Conservation (phyloP, 225 moss, liverwort and hornwort species). For the Physcomitrium patens region DNA sequence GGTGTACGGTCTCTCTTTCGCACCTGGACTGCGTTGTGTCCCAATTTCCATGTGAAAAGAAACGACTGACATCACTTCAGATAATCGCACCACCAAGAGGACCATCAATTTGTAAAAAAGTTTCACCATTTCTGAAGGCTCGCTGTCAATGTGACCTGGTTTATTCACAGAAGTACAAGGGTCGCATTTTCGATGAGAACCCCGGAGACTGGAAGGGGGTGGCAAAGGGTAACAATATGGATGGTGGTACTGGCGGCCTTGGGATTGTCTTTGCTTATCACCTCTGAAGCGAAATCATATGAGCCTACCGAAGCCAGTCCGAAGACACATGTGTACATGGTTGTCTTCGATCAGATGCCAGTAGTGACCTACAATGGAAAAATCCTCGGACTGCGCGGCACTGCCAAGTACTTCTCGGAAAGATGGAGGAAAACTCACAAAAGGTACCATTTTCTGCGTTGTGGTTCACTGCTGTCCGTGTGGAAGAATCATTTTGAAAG, state of each 20-base stretch:
- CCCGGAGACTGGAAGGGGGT: constrained; percentile 27
- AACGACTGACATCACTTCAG: background rate
- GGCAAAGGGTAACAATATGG: constrained; percentile 30
- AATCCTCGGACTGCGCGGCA: constrained; percentile 47
- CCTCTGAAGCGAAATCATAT: constrained; percentile 27
- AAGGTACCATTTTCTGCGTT: constrained; percentile 26
- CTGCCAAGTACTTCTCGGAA: constrained; percentile 51
- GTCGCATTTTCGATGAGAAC: constrained; percentile 40
- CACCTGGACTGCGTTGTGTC: background rate
- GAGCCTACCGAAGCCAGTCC: background rate
- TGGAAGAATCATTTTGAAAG: background rate
- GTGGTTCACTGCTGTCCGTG: too few species aligned
- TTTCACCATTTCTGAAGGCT: background rate
- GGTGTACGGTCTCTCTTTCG: background rate
- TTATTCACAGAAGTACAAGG: constrained; percentile 18
- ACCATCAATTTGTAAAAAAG: constrained; percentile 9
- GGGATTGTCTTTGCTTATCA: constrained; percentile 7
- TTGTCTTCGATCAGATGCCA: constrained; percentile 45
- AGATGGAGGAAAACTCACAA: constrained; percentile 52
- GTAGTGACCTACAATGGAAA: constrained; percentile 52
- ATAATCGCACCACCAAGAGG: background rate
- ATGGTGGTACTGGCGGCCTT: constrained; percentile 32
- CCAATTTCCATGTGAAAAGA: background rate
- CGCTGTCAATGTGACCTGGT: constrained; percentile 26
- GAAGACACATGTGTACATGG: constrained; percentile 35